Evolutionary conservation across 2,329 filamentous ascomycete species (phyloP).

Genomic region (Colletotrichum acutatum): DNA sequence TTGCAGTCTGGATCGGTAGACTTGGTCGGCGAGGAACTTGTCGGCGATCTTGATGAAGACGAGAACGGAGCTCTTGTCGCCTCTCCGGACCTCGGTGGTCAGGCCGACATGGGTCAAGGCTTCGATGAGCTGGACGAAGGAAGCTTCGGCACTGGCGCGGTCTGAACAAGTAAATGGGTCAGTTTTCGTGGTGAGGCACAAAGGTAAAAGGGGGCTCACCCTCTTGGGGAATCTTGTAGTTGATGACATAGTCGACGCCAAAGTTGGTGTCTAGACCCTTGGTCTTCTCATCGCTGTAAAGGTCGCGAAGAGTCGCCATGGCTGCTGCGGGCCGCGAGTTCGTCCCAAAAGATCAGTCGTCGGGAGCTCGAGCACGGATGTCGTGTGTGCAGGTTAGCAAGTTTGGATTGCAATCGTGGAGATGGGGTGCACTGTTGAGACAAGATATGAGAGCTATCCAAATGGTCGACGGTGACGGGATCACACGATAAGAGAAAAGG

Average conservation of each 20-base stretch:
- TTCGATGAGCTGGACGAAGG: slow-evolving; percentile 82
- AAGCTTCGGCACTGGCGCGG: slow-evolving; percentile 74
- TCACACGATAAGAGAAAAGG: not conserved
- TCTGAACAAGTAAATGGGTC: slow-evolving; percentile 56
- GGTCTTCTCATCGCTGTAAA: slow-evolving; percentile 33
- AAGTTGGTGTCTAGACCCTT: slow-evolving; percentile 35
- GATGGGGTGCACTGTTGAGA: slow-evolving; percentile 17
- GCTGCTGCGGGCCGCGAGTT: slow-evolving; percentile 6
- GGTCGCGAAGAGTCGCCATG: slow-evolving; percentile 34
- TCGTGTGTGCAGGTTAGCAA: not conserved
- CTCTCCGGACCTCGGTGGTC: slow-evolving; percentile 86
- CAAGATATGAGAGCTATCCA: not conserved
- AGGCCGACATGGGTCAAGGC: slow-evolving; percentile 83
- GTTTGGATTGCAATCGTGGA: not conserved
- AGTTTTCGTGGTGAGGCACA: not conserved
- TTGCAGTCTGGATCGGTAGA: slow-evolving; percentile 88
- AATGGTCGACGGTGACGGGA: not conserved
- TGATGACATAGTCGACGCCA: slow-evolving; percentile 88
- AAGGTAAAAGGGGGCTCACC: slow-evolving; percentile 56
- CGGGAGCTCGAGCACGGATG: slow-evolving; percentile 28
- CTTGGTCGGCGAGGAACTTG: slow-evolving; percentile 78
- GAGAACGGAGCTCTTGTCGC: slow-evolving; percentile 79
- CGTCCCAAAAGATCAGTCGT: slow-evolving; percentile 23
- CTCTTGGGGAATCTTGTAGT: slow-evolving; percentile 77
- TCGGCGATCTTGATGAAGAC: slow-evolving; percentile 85